Base-by-base conservation (phyloP, 1,284 basidiomycete genomes). In the Pisolithus thermaeus region DNA sequence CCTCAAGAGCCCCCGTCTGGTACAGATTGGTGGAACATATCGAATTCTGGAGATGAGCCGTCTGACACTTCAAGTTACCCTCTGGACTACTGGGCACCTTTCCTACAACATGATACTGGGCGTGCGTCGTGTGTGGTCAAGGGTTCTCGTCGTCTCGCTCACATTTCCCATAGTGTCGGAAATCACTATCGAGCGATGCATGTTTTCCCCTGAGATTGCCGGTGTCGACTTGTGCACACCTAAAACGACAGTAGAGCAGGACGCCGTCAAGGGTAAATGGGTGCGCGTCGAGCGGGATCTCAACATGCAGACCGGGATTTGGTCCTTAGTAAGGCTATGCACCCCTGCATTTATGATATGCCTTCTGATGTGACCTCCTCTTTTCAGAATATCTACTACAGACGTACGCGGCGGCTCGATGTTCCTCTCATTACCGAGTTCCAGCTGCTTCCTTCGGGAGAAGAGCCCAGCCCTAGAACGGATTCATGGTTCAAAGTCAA, bases 181-280 rank as follows among this genome's bases (percentile, higher is more conserved):
- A 69, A 86, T 94, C 41, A 72, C 80, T 1, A 73, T 93, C 53
- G 75, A 78, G 1, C 72, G 77, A n/a, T 96, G 92, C 61, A 70
- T 85, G 47, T 68, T 92, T 25, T 74, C 84, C 23, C 83, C 89
- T 1, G 66, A 72, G 5, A 66, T 84, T 39, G 70, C 71, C 0
- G 70, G 70, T 3, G 12, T 35, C 3, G 76, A 79, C 18, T 58
- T 86, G 11, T 96, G 94, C 64, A 68, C 71, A 1, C 92, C 93
- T 0, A 65, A 74, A 3, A 78, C 86, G 0, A 90, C 83, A 0
- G 74, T 77, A 8, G 87, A 88, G 57, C 69, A 84, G 35, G 90
- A 94, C 63, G 84, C 85, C 4, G 76, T 83, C 49, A 85, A 84
- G 58, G 92, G 92, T 0, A 89, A 86, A 61, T 96, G 93, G 93